Percentiles rank a stretch among this genome's conserved stretches.
These are phyloP conservation scores for Aspergillus incahuasiensis DNA, from an alignment of 495 filamentous ascomycete genomes.

Conservation along the genomic window DNA sequence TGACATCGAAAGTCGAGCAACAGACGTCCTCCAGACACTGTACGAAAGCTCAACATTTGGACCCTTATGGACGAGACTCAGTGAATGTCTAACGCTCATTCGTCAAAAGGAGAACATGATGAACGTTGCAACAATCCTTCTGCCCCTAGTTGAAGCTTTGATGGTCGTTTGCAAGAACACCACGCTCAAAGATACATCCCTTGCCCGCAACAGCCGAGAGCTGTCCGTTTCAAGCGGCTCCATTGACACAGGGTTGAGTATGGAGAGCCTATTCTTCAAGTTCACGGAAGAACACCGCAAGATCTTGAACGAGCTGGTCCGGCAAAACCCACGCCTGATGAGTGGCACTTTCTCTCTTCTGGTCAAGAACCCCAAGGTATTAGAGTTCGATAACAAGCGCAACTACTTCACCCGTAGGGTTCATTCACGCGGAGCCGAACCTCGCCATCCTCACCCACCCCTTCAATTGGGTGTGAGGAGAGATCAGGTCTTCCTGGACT, in stretches of 20 bases:
- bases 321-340: slow-evolving; percentile 96
- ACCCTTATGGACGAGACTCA: slow-evolving; percentile 88
- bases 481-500: slow-evolving; percentile 97
- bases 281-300: slow-evolving; percentile 98
- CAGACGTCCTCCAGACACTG: slow-evolving; percentile 75
- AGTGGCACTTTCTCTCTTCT: slow-evolving; percentile 92
- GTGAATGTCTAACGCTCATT: slow-evolving; percentile 82
- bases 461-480: slow-evolving; percentile 87
- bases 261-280: slow-evolving; percentile 92
- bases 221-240: slow-evolving; percentile 71
- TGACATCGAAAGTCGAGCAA: slow-evolving; percentile 50
- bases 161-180: slow-evolving; percentile 99
- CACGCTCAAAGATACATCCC: slow-evolving; percentile 65
- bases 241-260: slow-evolving; percentile 60
- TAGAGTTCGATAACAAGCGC: slow-evolving; percentile 99
- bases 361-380: slow-evolving; percentile 96
- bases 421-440: slow-evolving; percentile 66
- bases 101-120: slow-evolving; percentile 89
- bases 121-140: slow-evolving; percentile 90
- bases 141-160: slow-evolving; percentile 89
- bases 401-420: slow-evolving; percentile 96
- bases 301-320: slow-evolving; percentile 96
- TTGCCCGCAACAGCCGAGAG: slow-evolving; percentile 58
- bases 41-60: slow-evolving; percentile 90
- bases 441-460: slow-evolving; percentile 63